Conservation (phyloP, 2,329 filamentous ascomycete species). For the Corynespora cassiicola region DNA sequence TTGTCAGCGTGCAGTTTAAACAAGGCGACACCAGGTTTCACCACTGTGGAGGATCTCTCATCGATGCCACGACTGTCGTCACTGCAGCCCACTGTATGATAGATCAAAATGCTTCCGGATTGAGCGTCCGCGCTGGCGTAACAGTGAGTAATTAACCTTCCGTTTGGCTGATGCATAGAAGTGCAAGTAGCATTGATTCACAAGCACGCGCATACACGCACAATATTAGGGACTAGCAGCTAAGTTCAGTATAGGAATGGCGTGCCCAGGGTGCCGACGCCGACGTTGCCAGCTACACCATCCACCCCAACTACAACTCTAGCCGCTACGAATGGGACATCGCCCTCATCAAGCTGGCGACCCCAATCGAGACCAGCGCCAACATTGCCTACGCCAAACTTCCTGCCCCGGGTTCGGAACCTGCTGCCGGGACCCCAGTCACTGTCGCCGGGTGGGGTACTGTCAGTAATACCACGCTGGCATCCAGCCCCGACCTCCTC, state of each 20-base stretch:
- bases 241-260: slow-evolving; percentile 1
- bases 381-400: slow-evolving; percentile 9
- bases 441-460: slow-evolving; percentile 13
- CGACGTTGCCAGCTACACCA: slow-evolving; percentile 4
- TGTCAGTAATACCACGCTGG: too few relatives aligned
- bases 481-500: slow-evolving; percentile 5
- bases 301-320: slow-evolving; percentile 7
- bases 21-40: slow-evolving; percentile 2
- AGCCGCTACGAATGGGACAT: slow-evolving; percentile 7
- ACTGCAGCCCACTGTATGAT: slow-evolving; percentile 9
- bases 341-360: slow-evolving; percentile 9
- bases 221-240: neutral
- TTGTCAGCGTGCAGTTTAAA: slow-evolving; percentile 11
- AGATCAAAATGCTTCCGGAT: neutral
- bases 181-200: too few relatives aligned
- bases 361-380: slow-evolving; percentile 2
- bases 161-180: too few relatives aligned
- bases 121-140: slow-evolving; percentile 9
- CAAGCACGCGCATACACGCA: too few relatives aligned
- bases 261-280: slow-evolving; percentile 2
- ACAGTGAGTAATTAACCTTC: too few relatives aligned
- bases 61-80: slow-evolving; percentile 10
- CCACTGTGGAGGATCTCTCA: slow-evolving; percentile 9
- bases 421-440: slow-evolving; percentile 1
- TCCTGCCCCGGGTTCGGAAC: slow-evolving; percentile 3